Conservation (phyloP, 768 basidiomycete species). For the Arthromyces matolae region DNA sequence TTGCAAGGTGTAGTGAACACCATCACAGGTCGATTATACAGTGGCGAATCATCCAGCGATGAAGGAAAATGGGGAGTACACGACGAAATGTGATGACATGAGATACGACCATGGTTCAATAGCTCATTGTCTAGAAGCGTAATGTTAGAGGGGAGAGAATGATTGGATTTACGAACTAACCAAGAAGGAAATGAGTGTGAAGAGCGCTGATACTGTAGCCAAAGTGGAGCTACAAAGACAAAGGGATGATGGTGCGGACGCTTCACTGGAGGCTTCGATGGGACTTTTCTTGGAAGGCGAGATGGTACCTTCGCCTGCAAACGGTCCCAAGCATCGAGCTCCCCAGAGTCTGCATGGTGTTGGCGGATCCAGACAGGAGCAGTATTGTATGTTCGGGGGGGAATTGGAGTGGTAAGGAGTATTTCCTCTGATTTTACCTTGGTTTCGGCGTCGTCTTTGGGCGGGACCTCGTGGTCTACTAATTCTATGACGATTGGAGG, state of each 20-base stretch:
- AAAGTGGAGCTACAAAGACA: constrained; percentile 1
- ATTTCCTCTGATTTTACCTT: constrained; percentile 1
- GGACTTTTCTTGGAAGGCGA: background rate
- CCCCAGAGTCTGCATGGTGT: constrained; percentile 5
- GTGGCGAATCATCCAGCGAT: constrained; percentile 1
- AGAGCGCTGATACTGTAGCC: constrained; percentile 6
- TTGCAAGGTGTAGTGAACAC: constrained; percentile 21
- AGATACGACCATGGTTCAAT: too few relatives aligned
- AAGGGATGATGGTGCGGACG: too few relatives aligned
- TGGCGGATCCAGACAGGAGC: constrained; percentile 17
- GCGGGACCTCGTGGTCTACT: too few relatives aligned
- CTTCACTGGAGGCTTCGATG: background rate
- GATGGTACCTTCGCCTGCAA: background rate
- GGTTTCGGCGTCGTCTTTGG: too few relatives aligned
- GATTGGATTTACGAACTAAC: background rate
- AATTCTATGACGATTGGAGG: too few relatives aligned
- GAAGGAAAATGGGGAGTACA: constrained; percentile 5
- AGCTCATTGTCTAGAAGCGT: background rate
- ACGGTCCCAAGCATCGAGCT: constrained; percentile 5
- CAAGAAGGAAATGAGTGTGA: background rate
- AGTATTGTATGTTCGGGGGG: constrained; percentile 10
- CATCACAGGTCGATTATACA: constrained; percentile 25
- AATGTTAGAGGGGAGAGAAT: background rate
- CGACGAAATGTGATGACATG: too few relatives aligned
- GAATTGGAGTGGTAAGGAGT: background rate